Conservation (phyloP, 441 rosid genomes). For the Croton laevigatus region DNA sequence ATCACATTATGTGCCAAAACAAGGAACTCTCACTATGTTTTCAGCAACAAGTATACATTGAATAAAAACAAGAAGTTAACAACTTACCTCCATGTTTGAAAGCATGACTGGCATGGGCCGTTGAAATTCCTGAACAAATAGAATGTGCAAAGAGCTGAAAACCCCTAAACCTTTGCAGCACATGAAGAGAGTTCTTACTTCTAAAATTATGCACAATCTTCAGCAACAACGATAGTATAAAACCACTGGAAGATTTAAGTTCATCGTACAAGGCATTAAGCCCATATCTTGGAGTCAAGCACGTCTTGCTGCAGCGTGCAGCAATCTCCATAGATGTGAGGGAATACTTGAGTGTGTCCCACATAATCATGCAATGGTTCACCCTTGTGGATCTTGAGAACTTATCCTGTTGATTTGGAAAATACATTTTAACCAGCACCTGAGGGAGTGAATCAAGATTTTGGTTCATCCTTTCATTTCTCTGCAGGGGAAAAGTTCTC, state of each 20-base stretch:
- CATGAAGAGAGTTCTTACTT: slow-evolving; percentile 53
- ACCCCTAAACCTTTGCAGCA: slow-evolving; percentile 87
- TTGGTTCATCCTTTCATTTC: slow-evolving; percentile 39
- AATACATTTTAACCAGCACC: slow-evolving; percentile 59
- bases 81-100: slow-evolving; percentile 50
- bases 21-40: background rate
- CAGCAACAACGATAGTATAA: slow-evolving; percentile 65
- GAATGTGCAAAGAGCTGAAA: slow-evolving; percentile 80
- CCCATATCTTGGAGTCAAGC: slow-evolving; percentile 47
- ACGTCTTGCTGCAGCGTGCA: slow-evolving; percentile 57
- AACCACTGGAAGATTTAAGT: slow-evolving; percentile 69
- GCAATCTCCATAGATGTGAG: slow-evolving; percentile 83
- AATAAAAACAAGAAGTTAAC: background rate
- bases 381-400: slow-evolving; percentile 41
- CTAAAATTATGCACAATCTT: slow-evolving; percentile 61
- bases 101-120: slow-evolving; percentile 34
- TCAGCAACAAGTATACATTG: slow-evolving; percentile 9
- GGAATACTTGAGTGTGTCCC: slow-evolving; percentile 94
- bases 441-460: slow-evolving; percentile 53
- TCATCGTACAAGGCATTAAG: slow-evolving; percentile 60
- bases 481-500: slow-evolving; percentile 43
- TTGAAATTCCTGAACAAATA: slow-evolving; percentile 57
- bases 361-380: slow-evolving; percentile 63
- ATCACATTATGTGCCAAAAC: background rate
- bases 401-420: slow-evolving; percentile 42